phyloP scores from a whole-genome alignment of 1,284 basidiomycete genomes.

The Pseudozyma flocculosa region DNA sequence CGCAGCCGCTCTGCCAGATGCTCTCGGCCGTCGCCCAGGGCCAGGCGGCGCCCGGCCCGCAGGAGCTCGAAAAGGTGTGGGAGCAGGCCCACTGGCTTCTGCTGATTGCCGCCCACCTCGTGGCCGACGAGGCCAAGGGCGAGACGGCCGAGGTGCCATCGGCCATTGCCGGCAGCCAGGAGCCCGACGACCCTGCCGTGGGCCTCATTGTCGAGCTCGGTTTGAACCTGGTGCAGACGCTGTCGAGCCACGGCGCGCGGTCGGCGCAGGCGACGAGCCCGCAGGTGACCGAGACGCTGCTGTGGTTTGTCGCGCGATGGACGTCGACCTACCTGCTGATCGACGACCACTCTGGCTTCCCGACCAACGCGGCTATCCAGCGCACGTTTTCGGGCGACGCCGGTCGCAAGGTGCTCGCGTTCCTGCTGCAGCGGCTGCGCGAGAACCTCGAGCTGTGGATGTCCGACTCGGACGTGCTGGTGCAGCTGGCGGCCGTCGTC shows the following conservation, averaged over 20 bases:
- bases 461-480: constrained; percentile 46
- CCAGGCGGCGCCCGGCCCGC: constrained; percentile 4
- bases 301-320: constrained; percentile 52
- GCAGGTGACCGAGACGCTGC: constrained; percentile 42
- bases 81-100: constrained; percentile 52
- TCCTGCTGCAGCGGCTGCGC: constrained; percentile 38
- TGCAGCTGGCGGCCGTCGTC: constrained; percentile 42
- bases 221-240: constrained; percentile 33
- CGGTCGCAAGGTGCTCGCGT: constrained; percentile 37
- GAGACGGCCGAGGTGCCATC: constrained; percentile 38
- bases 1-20: constrained; percentile 23
- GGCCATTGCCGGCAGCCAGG: constrained; percentile 19
- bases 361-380: constrained; percentile 29
- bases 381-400: constrained; percentile 31
- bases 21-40: constrained; percentile 24
- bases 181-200: constrained; percentile 19
- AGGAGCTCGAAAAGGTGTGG: constrained; percentile 39
- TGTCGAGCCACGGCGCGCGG: constrained; percentile 24
- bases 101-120: constrained; percentile 41
- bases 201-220: constrained; percentile 36
- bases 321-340: constrained; percentile 44
- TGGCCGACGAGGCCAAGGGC: constrained; percentile 41
- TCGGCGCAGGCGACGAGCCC: constrained; percentile 40
- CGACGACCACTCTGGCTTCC: constrained; percentile 12
- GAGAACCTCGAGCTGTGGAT: constrained; percentile 48